Evolutionary conservation across 2,329 filamentous ascomycete genomes (phyloP).

Genomic region (Samsoniella hepiali): DNA sequence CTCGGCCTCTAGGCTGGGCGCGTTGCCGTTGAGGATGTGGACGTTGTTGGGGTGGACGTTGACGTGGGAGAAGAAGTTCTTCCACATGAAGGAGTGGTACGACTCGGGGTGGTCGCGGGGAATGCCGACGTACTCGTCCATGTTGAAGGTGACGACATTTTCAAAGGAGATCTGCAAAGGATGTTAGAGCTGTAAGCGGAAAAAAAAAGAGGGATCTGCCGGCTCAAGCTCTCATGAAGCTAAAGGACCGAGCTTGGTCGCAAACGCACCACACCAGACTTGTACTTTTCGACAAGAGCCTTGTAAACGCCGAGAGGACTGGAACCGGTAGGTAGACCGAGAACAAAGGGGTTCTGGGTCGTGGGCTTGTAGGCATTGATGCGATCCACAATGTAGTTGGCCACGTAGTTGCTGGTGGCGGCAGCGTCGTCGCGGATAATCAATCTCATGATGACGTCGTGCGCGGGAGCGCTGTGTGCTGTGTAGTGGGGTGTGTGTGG

Average conservation of each 20-base stretch:
- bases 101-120: conserved; percentile 79
- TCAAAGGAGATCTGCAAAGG: conserved; percentile 70
- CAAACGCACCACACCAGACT: conserved; percentile 54
- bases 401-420: conserved; percentile 70
- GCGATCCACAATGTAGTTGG: conserved; percentile 77
- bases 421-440: conserved; percentile 74
- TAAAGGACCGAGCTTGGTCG: background rate
- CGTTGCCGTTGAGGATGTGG: conserved; percentile 80
- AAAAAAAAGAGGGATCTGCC: background rate
- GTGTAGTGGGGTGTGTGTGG: conserved; percentile 3
- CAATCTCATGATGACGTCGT: conserved; percentile 62
- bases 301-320: conserved; percentile 77
- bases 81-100: conserved; percentile 93
- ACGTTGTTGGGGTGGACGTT: conserved; percentile 80
- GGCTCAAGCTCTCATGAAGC: background rate
- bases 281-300: conserved; percentile 68
- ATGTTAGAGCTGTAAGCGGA: background rate
- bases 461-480: background rate
- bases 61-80: conserved; percentile 82
- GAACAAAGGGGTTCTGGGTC: conserved; percentile 69
- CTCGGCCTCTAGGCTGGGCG: conserved; percentile 69
- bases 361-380: conserved; percentile 76
- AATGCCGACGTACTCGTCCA: conserved; percentile 88
- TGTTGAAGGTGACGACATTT: conserved; percentile 89
- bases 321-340: conserved; percentile 80